A percentile compares a stretch with the other conserved stretches of the same genome.
phyloP scores from a whole-genome alignment of 345 rosid genomes.

The Linum trigynum region DNA sequence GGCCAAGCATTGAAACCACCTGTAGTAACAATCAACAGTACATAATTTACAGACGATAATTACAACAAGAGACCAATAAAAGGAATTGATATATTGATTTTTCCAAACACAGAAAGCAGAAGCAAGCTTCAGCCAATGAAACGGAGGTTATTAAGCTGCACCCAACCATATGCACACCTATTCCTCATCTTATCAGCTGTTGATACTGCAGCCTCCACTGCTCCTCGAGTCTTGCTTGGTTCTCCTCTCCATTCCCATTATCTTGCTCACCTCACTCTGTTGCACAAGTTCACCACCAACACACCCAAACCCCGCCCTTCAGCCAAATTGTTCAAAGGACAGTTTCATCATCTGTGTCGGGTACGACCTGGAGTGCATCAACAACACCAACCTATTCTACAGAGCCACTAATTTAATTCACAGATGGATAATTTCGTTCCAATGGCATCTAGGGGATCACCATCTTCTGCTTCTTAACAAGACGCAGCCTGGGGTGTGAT shows the following conservation, averaged over 20 bases:
- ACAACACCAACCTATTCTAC: too few species aligned
- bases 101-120: background rate
- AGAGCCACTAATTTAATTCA: too few species aligned
- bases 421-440: too few species aligned
- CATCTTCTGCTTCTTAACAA: too few species aligned
- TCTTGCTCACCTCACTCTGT: slow-evolving; percentile 51
- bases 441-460: too few species aligned
- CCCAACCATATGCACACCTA: slow-evolving; percentile 83
- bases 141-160: slow-evolving; percentile 41
- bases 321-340: background rate
- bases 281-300: background rate
- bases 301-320: background rate
- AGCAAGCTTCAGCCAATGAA: slow-evolving; percentile 17
- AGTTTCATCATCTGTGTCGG: too few species aligned
- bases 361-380: too few species aligned
- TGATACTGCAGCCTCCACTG: slow-evolving; percentile 46
- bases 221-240: slow-evolving; percentile 42
- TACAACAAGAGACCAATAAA: too few species aligned
- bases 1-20: too few species aligned
- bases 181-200: slow-evolving; percentile 45
- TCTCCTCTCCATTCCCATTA: slow-evolving; percentile 49
- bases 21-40: too few species aligned
- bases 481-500: too few species aligned
- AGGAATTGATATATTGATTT: background rate
- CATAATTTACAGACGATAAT: too few species aligned